Evolutionary conservation across 208 protist species (phyloP), one percentile per base, ranked within the genome.

Genomic region (Leishmania mexicana): DNA sequence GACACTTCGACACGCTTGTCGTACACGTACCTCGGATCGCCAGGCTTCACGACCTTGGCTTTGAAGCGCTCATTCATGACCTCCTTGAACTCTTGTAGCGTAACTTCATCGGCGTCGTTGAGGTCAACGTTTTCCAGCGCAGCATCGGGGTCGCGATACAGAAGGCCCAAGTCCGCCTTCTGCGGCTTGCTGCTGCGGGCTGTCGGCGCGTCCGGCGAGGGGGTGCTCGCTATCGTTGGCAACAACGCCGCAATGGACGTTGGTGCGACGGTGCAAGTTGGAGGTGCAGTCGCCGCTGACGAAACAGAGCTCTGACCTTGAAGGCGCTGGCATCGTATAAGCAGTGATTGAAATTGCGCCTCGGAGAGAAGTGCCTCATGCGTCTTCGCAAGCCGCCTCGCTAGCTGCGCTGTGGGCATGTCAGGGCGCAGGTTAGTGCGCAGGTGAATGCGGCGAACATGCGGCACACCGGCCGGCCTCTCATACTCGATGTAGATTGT

Each of bases 101-200:
- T 97, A n/a, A 96, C 78, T 45, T 97, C 94, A 81, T 97, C 94
- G 11, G 94, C 94, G 71, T 95, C 90, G 80, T 98, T 96, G 42
- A 98, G 85, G 77, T 98, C 96, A 15, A 97, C 95, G 73, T 98
- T 96, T 3, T 92, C 76, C 31, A 98, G 83, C 15, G 95, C 95
- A 7, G 87, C 85, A n/a, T 95, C 94, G 1, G 95, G 95, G 74
- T 98, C 91, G 40, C 93, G 95, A 79, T 97, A 98, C 64, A 98
- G 90, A 49, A 98, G 84, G 6, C 93, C 92, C 38, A 98, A n/a
- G 75, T 98, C 93, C 17, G 95, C 95, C 88, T 96, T 95, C 75
- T 96, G 91, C 28, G 89, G 80, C 71, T 64, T 70, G 19, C n/a
- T 28, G 67, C 24, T 73, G 58, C 40, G 38, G 42, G 17, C 7